A percentile compares a stretch with the other conserved stretches of the same genome.
Evolutionary conservation across 2,329 filamentous ascomycete species (phyloP).

Genomic region (Myriosclerotinia scirpicola): DNA sequence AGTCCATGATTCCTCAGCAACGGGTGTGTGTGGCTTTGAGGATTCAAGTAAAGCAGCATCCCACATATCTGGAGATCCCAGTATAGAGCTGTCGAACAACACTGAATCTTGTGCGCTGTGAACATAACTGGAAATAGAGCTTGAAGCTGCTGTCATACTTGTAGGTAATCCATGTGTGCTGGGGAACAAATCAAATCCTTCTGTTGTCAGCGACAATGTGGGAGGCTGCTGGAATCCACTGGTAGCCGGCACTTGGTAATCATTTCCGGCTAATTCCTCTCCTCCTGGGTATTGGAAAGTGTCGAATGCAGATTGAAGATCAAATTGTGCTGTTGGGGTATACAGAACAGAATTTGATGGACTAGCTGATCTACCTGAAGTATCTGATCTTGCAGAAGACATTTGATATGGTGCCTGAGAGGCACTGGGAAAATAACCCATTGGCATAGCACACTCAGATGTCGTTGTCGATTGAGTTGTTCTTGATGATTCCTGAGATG

Average conservation of each 20-base stretch:
- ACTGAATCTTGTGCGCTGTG: constrained; percentile 29
- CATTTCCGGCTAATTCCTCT: constrained; percentile 34
- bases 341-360: constrained; percentile 36
- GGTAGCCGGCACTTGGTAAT: constrained; percentile 35
- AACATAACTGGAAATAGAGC: constrained; percentile 30
- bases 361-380: constrained; percentile 39
- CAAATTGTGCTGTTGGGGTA: constrained; percentile 37
- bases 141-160: constrained; percentile 28
- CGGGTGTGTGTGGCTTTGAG: constrained; percentile 34
- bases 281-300: constrained; percentile 34
- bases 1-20: constrained; percentile 33
- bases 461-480: constrained; percentile 32
- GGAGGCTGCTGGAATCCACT: constrained; percentile 28
- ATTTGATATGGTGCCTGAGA: constrained; percentile 39
- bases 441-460: constrained; percentile 34
- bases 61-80: constrained; percentile 36
- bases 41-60: constrained; percentile 36
- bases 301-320: constrained; percentile 35
- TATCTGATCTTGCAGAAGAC: constrained; percentile 39
- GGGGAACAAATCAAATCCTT: constrained; percentile 32
- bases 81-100: constrained; percentile 30
- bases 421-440: constrained; percentile 35
- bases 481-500: constrained; percentile 38
- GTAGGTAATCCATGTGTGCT: constrained; percentile 29
- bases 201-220: constrained; percentile 30